These are phyloP conservation scores for Hypoxylon perforatum DNA, from an alignment of 495 filamentous ascomycete genomes.

Conservation along the genomic window DNA sequence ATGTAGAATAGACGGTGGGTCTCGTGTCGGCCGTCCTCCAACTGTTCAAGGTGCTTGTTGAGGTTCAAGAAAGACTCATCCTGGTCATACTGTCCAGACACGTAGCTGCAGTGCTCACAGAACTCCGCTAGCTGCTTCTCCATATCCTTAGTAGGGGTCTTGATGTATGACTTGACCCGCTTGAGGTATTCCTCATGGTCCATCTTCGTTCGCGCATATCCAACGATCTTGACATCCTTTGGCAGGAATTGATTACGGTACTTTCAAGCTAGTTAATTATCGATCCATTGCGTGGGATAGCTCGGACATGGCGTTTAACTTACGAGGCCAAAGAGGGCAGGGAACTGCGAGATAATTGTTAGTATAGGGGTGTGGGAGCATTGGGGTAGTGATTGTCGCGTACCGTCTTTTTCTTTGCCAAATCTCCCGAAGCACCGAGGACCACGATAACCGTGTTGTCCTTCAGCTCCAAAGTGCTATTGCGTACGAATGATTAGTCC, in stretches of 20 bases:
- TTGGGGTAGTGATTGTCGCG: conserved; percentile 47
- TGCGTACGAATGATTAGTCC: conserved; percentile 21
- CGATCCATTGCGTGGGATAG: conserved; percentile 14
- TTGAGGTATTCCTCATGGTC: conserved; percentile 94
- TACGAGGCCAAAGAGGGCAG: conserved; percentile 98
- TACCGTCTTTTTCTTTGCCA: conserved; percentile 99
- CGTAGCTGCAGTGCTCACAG: conserved; percentile 86
- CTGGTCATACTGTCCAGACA: conserved; percentile 96
- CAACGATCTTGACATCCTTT: conserved; percentile 96
- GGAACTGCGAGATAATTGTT: conserved; percentile 72
- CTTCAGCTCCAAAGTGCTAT: conserved; percentile 83
- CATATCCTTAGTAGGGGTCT: conserved; percentile 97
- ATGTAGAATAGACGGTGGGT: conserved; percentile 98
- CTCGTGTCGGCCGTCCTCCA: conserved; percentile 85
- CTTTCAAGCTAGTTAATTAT: conserved; percentile 61
- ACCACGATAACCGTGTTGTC: conserved; percentile 98
- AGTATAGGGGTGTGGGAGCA: conserved; percentile 40
- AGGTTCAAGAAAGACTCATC: conserved; percentile 94
- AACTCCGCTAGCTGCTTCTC: conserved; percentile 95
- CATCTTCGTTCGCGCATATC: conserved; percentile 99
- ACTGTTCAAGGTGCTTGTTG: conserved; percentile 86
- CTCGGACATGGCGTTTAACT: conserved; percentile 53
- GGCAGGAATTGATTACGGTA: conserved; percentile 98
- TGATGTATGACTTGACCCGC: conserved; percentile 97
- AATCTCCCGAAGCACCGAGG: conserved; percentile 94